A percentile compares a stretch with the other conserved stretches of the same genome.
These are phyloP conservation scores for Hypholoma fasciculare DNA, from an alignment of 768 basidiomycete genomes.

Conservation along the genomic window DNA sequence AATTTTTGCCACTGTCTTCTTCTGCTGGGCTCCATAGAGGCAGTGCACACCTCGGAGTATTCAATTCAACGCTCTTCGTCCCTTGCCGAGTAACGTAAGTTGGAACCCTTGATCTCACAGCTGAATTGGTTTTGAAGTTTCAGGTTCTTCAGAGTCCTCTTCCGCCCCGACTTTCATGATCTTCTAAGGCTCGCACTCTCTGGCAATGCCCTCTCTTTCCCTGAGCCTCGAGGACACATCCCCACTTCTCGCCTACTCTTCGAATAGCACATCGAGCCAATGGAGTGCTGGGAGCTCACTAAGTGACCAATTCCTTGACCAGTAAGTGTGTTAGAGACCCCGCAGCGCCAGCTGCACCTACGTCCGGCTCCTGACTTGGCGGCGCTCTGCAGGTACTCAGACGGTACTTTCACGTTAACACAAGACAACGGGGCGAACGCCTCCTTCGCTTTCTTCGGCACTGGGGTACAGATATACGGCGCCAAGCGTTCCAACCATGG, in stretches of 20 bases:
- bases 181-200: not conserved
- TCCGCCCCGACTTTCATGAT: no score
- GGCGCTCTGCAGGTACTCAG: slow-evolving; percentile 27
- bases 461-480: slow-evolving; percentile 48
- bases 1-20: no score
- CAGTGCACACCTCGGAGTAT: no score
- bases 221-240: slow-evolving; percentile 35
- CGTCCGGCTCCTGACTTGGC: no score
- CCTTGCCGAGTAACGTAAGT: no score
- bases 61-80: no score
- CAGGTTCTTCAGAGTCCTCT: no score
- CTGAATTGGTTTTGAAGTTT: no score
- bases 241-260: slow-evolving; percentile 27
- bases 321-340: slow-evolving; percentile 8
- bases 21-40: no score
- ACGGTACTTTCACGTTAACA: slow-evolving; percentile 40
- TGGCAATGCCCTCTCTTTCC: slow-evolving; percentile 29
- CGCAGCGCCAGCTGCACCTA: not conserved
- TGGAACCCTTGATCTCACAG: no score
- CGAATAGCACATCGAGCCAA: slow-evolving; percentile 4
- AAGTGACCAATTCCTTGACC: slow-evolving; percentile 13
- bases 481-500: slow-evolving; percentile 50
- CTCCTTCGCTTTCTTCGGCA: slow-evolving; percentile 49
- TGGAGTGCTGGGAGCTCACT: slow-evolving; percentile 24
- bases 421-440: slow-evolving; percentile 29